Conservation (phyloP, 179 eudicot genomes). For the Amaranthus tricolor region DNA sequence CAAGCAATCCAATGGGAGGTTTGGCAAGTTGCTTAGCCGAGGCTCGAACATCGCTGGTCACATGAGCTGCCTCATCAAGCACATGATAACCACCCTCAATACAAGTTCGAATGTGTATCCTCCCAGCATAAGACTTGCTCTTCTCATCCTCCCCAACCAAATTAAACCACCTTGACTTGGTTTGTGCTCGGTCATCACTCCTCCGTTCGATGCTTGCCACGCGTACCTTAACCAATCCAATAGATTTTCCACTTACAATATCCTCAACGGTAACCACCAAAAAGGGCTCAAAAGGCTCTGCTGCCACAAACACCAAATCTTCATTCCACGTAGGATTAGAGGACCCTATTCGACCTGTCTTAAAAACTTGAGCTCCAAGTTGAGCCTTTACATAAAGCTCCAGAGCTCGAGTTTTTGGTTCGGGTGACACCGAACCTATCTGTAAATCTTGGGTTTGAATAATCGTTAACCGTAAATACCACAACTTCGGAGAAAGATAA, state of each 20-base stretch:
- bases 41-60: conserved; percentile 76
- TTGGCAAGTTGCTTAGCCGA: conserved; percentile 73
- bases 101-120: conserved; percentile 69
- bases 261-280: conserved; percentile 66
- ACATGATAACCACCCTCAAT: conserved; percentile 94
- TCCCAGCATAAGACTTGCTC: conserved; percentile 58
- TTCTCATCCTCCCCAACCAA: conserved; percentile 55
- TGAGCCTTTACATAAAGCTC: conserved; percentile 74
- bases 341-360: conserved; percentile 62
- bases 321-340: conserved; percentile 85
- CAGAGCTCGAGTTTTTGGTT: conserved; percentile 39
- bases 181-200: conserved; percentile 55
- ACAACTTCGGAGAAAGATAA: conserved; percentile 80
- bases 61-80: conserved; percentile 94
- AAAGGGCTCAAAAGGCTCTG: conserved; percentile 89
- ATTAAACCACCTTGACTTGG: conserved; percentile 76
- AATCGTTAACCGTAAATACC: conserved; percentile 84
- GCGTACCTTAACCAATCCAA: conserved; percentile 64
- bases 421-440: conserved; percentile 47
- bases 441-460: conserved; percentile 93
- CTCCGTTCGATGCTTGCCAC: conserved; percentile 62
- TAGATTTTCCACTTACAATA: conserved; percentile 37
- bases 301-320: conserved; percentile 74
- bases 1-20: conserved; percentile 72
- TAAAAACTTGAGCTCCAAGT: conserved; percentile 70